Evolutionary conservation across 2,329 filamentous ascomycete genomes (phyloP), one percentile per base, ranked within the genome.

Genomic region (Thielaviopsis musarum): DNA sequence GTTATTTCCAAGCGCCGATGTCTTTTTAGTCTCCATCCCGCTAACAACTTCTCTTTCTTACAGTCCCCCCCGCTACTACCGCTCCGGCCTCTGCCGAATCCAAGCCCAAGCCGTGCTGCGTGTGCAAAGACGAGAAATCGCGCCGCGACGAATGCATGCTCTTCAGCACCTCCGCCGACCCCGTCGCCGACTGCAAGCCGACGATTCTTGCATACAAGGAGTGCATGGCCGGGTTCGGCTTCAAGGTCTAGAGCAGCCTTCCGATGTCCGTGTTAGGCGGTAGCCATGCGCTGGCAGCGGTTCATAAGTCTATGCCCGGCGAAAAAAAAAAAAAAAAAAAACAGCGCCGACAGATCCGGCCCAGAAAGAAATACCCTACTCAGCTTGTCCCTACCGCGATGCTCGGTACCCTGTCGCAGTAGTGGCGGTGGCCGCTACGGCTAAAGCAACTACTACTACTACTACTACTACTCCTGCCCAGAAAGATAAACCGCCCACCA

Each of bases 131-230:
- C 52, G 90, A 98, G 72, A 98, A 98, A 73, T 78, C 88, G 48
- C 80, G 80, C 66, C 88, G 93, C 64, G 93, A 98, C 75, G 91
- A 98, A 74, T 98, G 93, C 78, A 97, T 98, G 91, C 87, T 98
- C 60, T 96, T 97, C 76, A 95, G 89, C 59, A 90, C 82, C 63
- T 79, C 87, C 62, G 79, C 84, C 68, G 86, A 96, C 69, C 88
- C 93, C 48, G 81, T 88, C 66, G 79, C 82, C 68, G 90, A 94
- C 67, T 98, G 93, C 78, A 80, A 84, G 71, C 80, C 84, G 56
- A 79, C 88, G 63, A 87, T 98, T 64, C 82, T 88, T 28, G 83
- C 88, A 69, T 98, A 98, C 76, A 85, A 83, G 74, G 82, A 74
- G 65, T 98, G 93, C 72, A 97, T 98, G 93, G 83, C 84, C 61